Base-by-base conservation (phyloP, 306 rosid species). In the Quercus robur region DNA sequence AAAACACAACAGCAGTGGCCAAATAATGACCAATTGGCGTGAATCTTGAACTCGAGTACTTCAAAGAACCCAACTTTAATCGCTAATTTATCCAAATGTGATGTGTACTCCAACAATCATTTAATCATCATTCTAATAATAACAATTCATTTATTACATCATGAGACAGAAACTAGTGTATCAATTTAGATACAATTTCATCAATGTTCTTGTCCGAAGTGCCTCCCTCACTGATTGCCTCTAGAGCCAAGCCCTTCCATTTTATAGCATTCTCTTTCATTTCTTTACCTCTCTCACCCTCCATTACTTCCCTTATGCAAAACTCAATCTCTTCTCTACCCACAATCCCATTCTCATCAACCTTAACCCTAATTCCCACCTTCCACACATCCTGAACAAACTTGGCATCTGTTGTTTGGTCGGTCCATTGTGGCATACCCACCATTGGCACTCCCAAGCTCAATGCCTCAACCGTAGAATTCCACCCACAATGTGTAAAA, bases 381-480 rank as follows among this genome's bases (percentile, higher is more conserved):
- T 71, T 78, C 82, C 82, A 78, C 10, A 78, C 77, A 26, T 78
- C 82, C 19, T 44, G 51, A 14, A 78, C 2, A 30, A 71, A 78
- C 61, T 78, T 78, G 2, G 71, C 77, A 59, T 78, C 23, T 6
- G 82, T 58, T 6, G 54, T 28, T 46, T 78, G 82, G 14, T 78
- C 82, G 0, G 82, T 67, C 82, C 82, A 78, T 17, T 78, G 82
- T 20, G 82, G 82, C 57, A 78, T 69, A 5, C 58, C 82, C 7
- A 78, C 71, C 49, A 79, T 20, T 13, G 82, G 77, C 5, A 79
- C 25, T 10, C 82, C 73, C 82, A 79, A 30, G 64, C 64, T 12
- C 21, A 79, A 49, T 18, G 77, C 64, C 82, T 79, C 82, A 1
- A 79, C 35, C 3, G 77, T 78, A 8, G 77, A 78, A 75, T 78